Evolutionary conservation across 23 red algal genomes (phyloP).

Genomic region (Gracilaria vermiculophylla): DNA sequence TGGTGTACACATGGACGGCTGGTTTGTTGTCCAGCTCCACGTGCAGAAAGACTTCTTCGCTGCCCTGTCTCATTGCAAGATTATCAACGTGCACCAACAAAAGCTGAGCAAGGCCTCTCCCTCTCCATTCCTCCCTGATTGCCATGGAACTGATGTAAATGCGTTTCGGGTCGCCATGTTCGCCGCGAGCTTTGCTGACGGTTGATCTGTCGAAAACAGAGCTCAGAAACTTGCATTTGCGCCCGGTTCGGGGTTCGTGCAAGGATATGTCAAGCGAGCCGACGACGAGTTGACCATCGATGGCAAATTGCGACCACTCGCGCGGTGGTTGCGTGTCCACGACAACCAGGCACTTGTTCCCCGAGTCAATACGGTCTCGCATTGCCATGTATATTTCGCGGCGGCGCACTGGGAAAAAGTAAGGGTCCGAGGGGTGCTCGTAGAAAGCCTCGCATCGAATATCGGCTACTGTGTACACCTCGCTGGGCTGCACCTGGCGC

Average conservation of each 20-base stretch:
- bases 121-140: conserved; percentile 41
- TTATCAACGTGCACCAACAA: conserved; percentile 26
- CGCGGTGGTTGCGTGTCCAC: conserved; percentile 31
- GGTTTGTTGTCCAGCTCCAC: conserved; percentile 53
- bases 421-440: conserved; percentile 34
- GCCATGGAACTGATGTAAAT: conserved; percentile 76
- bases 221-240: conserved; percentile 5
- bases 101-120: conserved; percentile 45
- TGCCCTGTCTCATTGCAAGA: conserved; percentile 10
- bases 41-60: conserved; percentile 51
- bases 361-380: conserved; percentile 29
- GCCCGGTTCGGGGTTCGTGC: conserved; percentile 27
- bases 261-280: conserved; percentile 51
- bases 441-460: conserved; percentile 67
- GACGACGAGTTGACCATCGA: conserved; percentile 46
- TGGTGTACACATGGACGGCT: conserved; percentile 66
- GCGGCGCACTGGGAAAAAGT: conserved; percentile 53
- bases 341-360: conserved; percentile 55
- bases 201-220: background rate
- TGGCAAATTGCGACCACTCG: conserved; percentile 5
- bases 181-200: background rate
- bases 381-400: conserved; percentile 66
- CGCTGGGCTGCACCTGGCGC: conserved; percentile 10
- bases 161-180: background rate
- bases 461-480: conserved; percentile 70